phyloP scores from a whole-genome alignment of 768 basidiomycete species.

The Ephemerocybe angulata region DNA sequence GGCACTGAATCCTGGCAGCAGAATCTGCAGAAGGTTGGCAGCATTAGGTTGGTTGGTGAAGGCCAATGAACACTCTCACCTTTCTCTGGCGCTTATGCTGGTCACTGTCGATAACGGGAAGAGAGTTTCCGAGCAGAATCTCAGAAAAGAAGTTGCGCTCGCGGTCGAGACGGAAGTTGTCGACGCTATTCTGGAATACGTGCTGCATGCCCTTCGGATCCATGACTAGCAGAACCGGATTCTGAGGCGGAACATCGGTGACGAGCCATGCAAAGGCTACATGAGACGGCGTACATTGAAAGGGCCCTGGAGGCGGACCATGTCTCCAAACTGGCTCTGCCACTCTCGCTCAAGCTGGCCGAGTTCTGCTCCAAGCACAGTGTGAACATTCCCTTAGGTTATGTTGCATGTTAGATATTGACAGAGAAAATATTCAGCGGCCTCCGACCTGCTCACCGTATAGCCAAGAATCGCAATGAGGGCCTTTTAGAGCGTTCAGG shows the following conservation, averaged over 20 bases:
- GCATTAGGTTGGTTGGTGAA: neutral
- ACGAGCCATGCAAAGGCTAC: neutral
- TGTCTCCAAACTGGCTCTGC: slow-evolving; percentile 41
- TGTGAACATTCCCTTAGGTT: neutral
- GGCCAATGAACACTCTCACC: neutral
- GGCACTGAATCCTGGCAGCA: slow-evolving; percentile 45
- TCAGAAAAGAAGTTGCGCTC: slow-evolving; percentile 36
- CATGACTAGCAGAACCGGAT: slow-evolving; percentile 39
- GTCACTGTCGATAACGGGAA: slow-evolving; percentile 10
- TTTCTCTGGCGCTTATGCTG: slow-evolving; percentile 40
- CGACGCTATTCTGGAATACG: slow-evolving; percentile 41
- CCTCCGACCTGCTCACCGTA: neutral
- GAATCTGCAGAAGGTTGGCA: slow-evolving; percentile 17
- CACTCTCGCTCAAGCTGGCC: slow-evolving; percentile 21
- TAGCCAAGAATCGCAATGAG: neutral
- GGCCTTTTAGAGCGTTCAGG: neutral
- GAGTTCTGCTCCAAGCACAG: neutral
- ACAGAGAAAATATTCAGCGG: too few species aligned
- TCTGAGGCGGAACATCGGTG: slow-evolving; percentile 25
- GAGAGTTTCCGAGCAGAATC: slow-evolving; percentile 28
- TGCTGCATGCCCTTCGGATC: slow-evolving; percentile 49
- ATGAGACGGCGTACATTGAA: slow-evolving; percentile 31
- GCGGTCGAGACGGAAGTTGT: slow-evolving; percentile 39
- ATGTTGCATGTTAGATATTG: too few species aligned
- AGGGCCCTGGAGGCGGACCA: slow-evolving; percentile 34